Evolutionary conservation across 108 stramenopile species (phyloP), one percentile per base, ranked within the genome.

Genomic region (Cyclotella distinguenda): DNA sequence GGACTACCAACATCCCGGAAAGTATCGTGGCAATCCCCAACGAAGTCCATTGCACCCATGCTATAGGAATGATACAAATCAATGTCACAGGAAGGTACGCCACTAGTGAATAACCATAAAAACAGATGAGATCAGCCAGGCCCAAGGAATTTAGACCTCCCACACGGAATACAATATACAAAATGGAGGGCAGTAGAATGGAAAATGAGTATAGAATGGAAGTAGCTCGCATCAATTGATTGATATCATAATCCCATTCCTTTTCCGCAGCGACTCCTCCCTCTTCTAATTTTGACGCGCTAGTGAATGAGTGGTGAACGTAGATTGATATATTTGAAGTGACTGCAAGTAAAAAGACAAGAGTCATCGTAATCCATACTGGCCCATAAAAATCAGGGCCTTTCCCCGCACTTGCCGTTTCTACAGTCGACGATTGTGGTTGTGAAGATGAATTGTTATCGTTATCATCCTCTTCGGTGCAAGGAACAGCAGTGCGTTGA

Each of bases 341-440:
- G 44, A 93, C 88, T 18, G 86, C 91, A 15, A 90, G 33, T 16
- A 87, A 70, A 62, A 93, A 90, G 10, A 88, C 81, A 11, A 93
- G 74, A 3, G 88, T 86, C 78, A 86, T 78, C 31, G 88, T 85
- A 39, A 90, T 84, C 91, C 91, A 93, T 44, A 87, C 57, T 13
- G 91, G 91, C 45, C 91, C 91, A 49, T 93, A 93, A 30, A 93
- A 68, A 81, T 93, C 91, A 1, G 91, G 87, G 38, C 88, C 88
- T 42, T 88, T 93, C 19, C 76, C 70, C 15, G 25, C 42, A 22
- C 43, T 38, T 11, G 7, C 16, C 4, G 25, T 49, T 22, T 18
- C 64, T 38, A 26, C 22, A 33, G 34, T 34, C 6, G 60, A 6
- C 28, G 68, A 12, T 10, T 9, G n/a, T n/a, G n/a, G n/a, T n/a